phyloP scores from a whole-genome alignment of 345 rosid species.

The Acer yangbiense region DNA sequence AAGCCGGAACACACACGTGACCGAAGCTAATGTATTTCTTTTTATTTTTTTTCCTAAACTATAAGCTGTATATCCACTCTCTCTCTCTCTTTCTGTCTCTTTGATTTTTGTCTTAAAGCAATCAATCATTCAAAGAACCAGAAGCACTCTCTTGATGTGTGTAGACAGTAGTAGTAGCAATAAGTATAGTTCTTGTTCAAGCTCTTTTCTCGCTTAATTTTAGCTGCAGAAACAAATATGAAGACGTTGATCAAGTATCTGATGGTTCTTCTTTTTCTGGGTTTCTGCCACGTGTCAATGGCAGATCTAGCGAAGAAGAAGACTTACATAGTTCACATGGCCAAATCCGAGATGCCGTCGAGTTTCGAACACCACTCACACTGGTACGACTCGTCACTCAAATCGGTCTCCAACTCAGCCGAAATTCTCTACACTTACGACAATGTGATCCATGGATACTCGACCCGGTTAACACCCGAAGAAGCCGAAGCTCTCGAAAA shows the following conservation, averaged over 20 bases:
- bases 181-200: no score
- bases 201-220: no score
- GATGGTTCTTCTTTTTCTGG: conserved; percentile 30
- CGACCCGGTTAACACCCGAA: conserved; percentile 42
- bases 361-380: conserved; percentile 58
- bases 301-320: neutral
- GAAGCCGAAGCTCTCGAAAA: conserved; percentile 48
- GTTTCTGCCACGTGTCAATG: conserved; percentile 38
- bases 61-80: neutral
- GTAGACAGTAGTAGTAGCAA: no score
- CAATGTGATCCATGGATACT: conserved; percentile 58
- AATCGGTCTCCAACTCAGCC: conserved; percentile 61
- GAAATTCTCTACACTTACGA: conserved; percentile 58
- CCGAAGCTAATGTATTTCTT: conserved; percentile 6
- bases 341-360: conserved; percentile 72
- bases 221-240: conserved; percentile 4
- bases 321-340: conserved; percentile 93
- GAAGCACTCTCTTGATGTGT: conserved; percentile 7
- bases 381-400: conserved; percentile 81
- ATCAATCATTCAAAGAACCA: conserved; percentile 46
- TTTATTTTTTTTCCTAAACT: no score
- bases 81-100: neutral
- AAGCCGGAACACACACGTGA: conserved; percentile 34
- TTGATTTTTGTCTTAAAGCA: conserved; percentile 17
- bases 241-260: conserved; percentile 11